Conservation (phyloP, 345 rosid genomes). For the Rhodamnia rubescens region DNA sequence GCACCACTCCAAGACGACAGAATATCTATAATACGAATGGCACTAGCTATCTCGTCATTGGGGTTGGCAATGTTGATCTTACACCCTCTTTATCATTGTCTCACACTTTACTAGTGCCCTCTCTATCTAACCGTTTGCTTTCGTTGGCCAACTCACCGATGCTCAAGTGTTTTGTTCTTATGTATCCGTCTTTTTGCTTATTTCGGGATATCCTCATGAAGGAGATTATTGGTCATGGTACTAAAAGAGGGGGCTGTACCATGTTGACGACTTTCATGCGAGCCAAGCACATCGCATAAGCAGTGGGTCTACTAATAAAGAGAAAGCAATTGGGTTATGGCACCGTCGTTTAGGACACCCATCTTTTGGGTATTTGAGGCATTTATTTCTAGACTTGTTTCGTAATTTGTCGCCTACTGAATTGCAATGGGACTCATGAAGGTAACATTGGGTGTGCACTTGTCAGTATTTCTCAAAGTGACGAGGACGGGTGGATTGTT, state of each 20-base stretch:
- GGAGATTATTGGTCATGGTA: background rate
- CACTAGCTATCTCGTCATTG: background rate
- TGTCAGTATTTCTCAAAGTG: too few relatives aligned
- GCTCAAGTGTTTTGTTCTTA: background rate
- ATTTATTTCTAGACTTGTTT: background rate
- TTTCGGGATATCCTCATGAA: background rate
- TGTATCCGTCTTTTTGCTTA: background rate
- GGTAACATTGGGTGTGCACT: too few relatives aligned
- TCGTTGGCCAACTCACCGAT: too few relatives aligned
- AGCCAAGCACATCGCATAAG: too few relatives aligned
- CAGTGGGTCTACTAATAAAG: background rate
- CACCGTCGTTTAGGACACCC: background rate
- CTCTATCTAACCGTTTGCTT: too few relatives aligned
- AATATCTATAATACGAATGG: constrained; percentile 1
- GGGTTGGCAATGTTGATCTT: background rate
- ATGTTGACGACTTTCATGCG: background rate
- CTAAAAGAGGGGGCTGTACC: background rate
- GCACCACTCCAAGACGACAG: background rate
- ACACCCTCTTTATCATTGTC: background rate
- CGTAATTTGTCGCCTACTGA: background rate
- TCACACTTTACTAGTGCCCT: background rate
- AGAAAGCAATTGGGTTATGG: background rate
- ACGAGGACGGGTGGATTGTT: background rate
- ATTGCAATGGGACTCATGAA: background rate
- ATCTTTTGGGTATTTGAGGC: background rate